Conservation (phyloP, 225 moss, liverwort and hornwort genomes). For the Pseudisothecium myosuroides region DNA sequence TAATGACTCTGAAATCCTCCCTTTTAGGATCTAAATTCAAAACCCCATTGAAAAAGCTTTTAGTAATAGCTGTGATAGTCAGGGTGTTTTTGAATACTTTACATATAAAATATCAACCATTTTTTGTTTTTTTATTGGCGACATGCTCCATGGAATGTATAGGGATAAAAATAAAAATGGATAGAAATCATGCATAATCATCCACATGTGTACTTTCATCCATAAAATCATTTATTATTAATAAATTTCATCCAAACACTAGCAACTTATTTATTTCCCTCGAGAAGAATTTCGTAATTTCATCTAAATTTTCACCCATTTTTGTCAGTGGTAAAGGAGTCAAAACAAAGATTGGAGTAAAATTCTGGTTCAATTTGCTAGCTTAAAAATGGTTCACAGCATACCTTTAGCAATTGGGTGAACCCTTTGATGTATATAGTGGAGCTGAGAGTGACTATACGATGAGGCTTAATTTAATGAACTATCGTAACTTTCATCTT, state of each 20-base stretch:
- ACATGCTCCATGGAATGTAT: accelerated
- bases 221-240: neutral
- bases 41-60: neutral
- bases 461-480: neutral
- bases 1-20: neutral
- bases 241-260: neutral
- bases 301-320: neutral
- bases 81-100: neutral
- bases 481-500: neutral
- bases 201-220: neutral
- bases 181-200: neutral
- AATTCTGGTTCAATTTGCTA: neutral
- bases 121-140: too few species aligned
- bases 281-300: accelerated
- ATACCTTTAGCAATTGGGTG: neutral
- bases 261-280: neutral
- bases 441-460: accelerated
- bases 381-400: neutral
- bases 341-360: accelerated
- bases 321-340: accelerated
- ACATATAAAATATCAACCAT: accelerated
- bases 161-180: neutral
- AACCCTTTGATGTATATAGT: accelerated
- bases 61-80: accelerated
- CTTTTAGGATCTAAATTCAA: accelerated